Evolutionary conservation across 352 stramenopile species (phyloP), one percentile per base, ranked within the genome.

Genomic region (Pythium coloratum): DNA sequence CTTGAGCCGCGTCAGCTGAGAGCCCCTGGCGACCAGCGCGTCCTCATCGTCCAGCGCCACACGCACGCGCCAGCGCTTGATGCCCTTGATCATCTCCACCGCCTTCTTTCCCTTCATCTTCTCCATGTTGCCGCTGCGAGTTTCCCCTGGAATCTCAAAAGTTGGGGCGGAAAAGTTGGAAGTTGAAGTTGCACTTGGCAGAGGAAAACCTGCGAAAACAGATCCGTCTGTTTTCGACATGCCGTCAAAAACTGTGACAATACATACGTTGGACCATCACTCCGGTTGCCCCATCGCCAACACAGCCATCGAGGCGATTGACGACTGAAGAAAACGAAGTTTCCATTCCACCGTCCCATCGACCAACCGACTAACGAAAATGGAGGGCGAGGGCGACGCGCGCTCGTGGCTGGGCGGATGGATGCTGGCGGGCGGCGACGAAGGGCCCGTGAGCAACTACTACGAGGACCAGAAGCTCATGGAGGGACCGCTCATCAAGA

Each of bases 391-490:
- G 24, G 62, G 59, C 51, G 69, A 71, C 55, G 63, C 50, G 20
- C 59, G 69, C 28, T 69, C 80, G 58, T 90, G 82, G 82, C 62
- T 91, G 30, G 71, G 77, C 64, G 75, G 79, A 53, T 88, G 80
- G 80, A 76, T 83, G 46, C 69, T 77, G 24, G 62, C 71, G 42
- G 81, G 54, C 13, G 30, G 36, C 24, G 67, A 87, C 51, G 82
- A 91, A 9, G 82, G 86, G 34, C 77, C 78, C 16, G 64, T 76
- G 56, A 90, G 81, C 72, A 93, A 93, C 66, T 93, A 91, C 77
- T 88, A 85, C 62, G 85, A 91, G 66, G 80, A 91, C 67, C 82
- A 90, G 59, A 93, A 93, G 72, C 80, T 93, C 56, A 93, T 93
- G 85, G 86, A 95, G 54, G 86, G 86, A 24, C 78, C 86, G 54